Conservation (phyloP, 2,329 filamentous ascomycete species). For the Beauveria bassiana region DNA sequence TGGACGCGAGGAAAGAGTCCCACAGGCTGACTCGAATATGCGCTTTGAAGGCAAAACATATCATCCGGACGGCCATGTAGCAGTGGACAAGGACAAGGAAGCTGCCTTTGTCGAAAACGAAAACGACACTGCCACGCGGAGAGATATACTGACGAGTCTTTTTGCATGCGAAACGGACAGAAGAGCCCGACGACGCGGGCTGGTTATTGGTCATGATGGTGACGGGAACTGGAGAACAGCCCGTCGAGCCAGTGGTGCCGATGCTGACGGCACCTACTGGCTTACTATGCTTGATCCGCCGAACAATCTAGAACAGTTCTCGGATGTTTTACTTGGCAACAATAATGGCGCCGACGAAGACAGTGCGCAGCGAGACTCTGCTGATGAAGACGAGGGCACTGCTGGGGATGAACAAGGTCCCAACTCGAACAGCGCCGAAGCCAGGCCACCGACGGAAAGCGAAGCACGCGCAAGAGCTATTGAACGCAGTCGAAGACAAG, state of each 20-base stretch:
- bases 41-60: slow-evolving; percentile 60
- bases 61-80: slow-evolving; percentile 54
- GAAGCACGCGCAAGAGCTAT: slow-evolving; percentile 32
- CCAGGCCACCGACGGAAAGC: slow-evolving; percentile 29
- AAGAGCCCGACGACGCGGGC: slow-evolving; percentile 20
- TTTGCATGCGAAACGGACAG: slow-evolving; percentile 33
- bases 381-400: slow-evolving; percentile 15
- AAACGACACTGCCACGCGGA: slow-evolving; percentile 51
- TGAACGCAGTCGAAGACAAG: slow-evolving; percentile 27
- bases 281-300: slow-evolving; percentile 39
- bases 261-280: slow-evolving; percentile 33
- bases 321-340: slow-evolving; percentile 29
- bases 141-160: slow-evolving; percentile 50
- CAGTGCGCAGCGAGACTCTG: slow-evolving; percentile 20
- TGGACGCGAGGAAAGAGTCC: slow-evolving; percentile 63
- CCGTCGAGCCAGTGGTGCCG: slow-evolving; percentile 22
- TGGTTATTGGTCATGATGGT: slow-evolving; percentile 22
- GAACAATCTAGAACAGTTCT: slow-evolving; percentile 34
- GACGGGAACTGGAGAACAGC: slow-evolving; percentile 30
- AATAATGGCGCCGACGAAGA: slow-evolving; percentile 18
- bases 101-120: slow-evolving; percentile 52
- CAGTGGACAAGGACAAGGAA: slow-evolving; percentile 50
- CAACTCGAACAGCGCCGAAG: slow-evolving; percentile 21
- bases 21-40: slow-evolving; percentile 48
- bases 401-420: slow-evolving; percentile 1